Evolutionary conservation across 2,329 filamentous ascomycete species (phyloP), one percentile per base, ranked within the genome.

Genomic region (Nigrograna mackinnonii): DNA sequence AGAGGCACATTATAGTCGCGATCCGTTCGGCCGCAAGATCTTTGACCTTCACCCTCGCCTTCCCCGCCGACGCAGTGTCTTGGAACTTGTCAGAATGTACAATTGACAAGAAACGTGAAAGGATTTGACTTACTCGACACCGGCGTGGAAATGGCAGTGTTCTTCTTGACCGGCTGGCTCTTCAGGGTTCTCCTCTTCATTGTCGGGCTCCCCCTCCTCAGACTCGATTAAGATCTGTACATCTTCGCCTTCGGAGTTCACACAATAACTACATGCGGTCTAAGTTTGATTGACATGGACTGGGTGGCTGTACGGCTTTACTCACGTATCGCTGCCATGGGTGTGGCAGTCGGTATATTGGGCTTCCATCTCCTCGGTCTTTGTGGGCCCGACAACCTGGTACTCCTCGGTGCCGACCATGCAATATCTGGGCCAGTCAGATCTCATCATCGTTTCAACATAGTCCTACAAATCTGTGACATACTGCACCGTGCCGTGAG

Each of bases 101-200:
- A 17, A 33, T 33, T 11, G 2, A 13, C 9, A 2, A 33, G 2
- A 33, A 4, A 13, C 16, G 7, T 19, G 11, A 12, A 19, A 30
- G 3, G 4, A 7, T 6, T 12, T 19, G 16, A 9, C 83, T 68
- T 71, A 87, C 85, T 89, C 84, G 17, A 90, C 83, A 26, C 86
- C 86, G 7, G 85, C 85, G 54, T 91, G 86, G 65, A 86, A 88
- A 58, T 91, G 87, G 53, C 85, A 89, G 54, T 46, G 18, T 22
- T 17, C 60, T 55, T 37, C 50, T 20, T 35, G 54, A 7, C 37
- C 55, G 41, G 43, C 58, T 43, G 57, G 41, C 22, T 55, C 46
- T 19, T 54, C 54, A 7, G 33, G 18, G 7, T 22, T 37, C 30
- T 43, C n/a, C 37, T 45, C 36, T 16, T 49, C 43, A 5, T 55